A percentile compares a stretch with the other conserved stretches of the same genome.
phyloP scores from a whole-genome alignment of 176 grass and related monocot genomes.

The Poa pratensis region DNA sequence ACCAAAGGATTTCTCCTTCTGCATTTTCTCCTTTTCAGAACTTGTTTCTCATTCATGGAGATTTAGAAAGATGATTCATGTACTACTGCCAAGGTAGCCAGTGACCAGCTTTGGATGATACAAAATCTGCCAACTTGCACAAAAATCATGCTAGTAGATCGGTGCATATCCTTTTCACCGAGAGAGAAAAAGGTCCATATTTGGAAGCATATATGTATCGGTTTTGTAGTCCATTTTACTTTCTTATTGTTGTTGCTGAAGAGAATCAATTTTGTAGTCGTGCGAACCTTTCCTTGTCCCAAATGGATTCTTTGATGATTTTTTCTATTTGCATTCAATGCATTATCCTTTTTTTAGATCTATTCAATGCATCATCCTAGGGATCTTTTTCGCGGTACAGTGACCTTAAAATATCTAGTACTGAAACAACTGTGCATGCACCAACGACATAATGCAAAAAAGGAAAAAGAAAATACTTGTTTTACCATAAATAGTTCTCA shows the following conservation, averaged over 20 bases:
- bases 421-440: not conserved
- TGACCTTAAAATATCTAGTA: not conserved
- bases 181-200: not conserved
- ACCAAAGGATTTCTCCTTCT: not conserved
- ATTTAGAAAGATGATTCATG: not conserved
- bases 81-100: not conserved
- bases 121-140: constrained; percentile 7
- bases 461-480: not conserved
- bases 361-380: not conserved
- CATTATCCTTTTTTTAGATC: too few species aligned
- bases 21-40: not conserved
- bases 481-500: not conserved
- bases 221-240: not conserved
- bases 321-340: not conserved
- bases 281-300: not conserved
- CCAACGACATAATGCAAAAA: not conserved
- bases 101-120: not conserved
- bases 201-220: not conserved
- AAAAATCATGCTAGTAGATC: not conserved
- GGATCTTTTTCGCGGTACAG: not conserved
- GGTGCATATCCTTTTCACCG: not conserved
- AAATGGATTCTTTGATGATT: not conserved
- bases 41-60: not conserved
- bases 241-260: not conserved
- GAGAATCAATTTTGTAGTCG: not conserved